phyloP scores from a whole-genome alignment of 164 flowering plant species.

The Tinospora cordifolia region DNA sequence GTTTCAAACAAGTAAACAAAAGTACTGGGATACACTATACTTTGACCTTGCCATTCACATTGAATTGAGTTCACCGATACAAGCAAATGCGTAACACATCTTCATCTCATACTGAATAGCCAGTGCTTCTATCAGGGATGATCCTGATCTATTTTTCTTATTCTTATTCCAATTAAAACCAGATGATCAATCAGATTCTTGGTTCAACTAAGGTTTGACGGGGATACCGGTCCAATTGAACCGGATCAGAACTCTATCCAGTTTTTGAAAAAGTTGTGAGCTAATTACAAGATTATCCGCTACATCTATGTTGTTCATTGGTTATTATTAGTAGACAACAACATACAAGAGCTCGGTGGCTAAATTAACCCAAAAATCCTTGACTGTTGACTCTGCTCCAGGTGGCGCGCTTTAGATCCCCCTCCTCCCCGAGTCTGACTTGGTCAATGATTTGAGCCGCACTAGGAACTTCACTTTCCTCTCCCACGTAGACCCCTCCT shows the following conservation, averaged over 20 bases:
- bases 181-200: too few species aligned
- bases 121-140: not conserved
- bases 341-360: not conserved
- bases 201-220: too few species aligned
- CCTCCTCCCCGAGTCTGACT: constrained; percentile 44
- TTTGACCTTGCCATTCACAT: not conserved
- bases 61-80: not conserved
- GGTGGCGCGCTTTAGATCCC: constrained; percentile 10
- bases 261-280: too few species aligned
- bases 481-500: constrained; percentile 31
- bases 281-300: too few species aligned
- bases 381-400: not conserved
- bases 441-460: constrained; percentile 41
- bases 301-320: too few species aligned
- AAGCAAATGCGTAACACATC: not conserved
- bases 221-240: too few species aligned
- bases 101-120: not conserved
- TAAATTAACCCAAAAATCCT: not conserved
- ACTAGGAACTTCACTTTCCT: constrained; percentile 38
- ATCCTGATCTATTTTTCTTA: too few species aligned
- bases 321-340: not conserved
- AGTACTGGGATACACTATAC: not conserved
- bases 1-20: not conserved
- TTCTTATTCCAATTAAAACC: too few species aligned
- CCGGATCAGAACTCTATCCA: too few species aligned